Conservation (phyloP, 2,329 filamentous ascomycete species). For the Incumbomyces delicatus region DNA sequence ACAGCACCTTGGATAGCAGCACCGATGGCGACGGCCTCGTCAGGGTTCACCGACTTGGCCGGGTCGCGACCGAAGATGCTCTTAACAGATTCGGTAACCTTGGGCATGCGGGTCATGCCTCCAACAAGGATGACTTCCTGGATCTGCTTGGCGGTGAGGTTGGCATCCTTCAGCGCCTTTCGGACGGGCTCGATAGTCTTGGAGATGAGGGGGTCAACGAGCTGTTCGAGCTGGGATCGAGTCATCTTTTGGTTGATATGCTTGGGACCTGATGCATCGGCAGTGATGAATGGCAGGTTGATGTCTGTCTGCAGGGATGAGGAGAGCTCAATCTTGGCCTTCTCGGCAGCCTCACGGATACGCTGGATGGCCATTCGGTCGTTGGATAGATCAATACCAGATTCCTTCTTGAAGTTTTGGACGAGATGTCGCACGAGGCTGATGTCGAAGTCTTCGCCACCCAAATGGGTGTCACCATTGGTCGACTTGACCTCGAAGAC, state of each 20-base stretch:
- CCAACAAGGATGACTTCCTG: constrained; percentile 96
- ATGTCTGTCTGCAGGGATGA: constrained; percentile 94
- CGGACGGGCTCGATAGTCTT: constrained; percentile 85
- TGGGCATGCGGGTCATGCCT: constrained; percentile 99
- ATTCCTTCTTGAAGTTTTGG: constrained; percentile 92
- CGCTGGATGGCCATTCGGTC: constrained; percentile 99
- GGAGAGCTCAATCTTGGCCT: constrained; percentile 98
- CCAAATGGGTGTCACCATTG: constrained; percentile 96
- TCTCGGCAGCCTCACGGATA: constrained; percentile 97
- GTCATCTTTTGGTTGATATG: constrained; percentile 96
- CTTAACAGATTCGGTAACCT: constrained; percentile 94
- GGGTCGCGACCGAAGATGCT: constrained; percentile 92
- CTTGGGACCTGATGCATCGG: constrained; percentile 88
- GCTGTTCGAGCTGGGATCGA: constrained; percentile 81
- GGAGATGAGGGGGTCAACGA: constrained; percentile 81
- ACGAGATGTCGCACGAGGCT: constrained; percentile 87
- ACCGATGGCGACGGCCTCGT: constrained; percentile 96
- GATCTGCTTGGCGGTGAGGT: constrained; percentile 83
- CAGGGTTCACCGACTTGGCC: constrained; percentile 96
- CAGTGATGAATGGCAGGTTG: constrained; percentile 97
- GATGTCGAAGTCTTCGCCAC: constrained; percentile 97
- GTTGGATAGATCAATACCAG: constrained; percentile 74
- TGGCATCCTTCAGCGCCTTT: constrained; percentile 94
- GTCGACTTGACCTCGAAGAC: constrained; percentile 99
- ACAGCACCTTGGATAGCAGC: constrained; percentile 96